phyloP scores from a whole-genome alignment of 108 stramenopile genomes.

The Cyclotella atomus region DNA sequence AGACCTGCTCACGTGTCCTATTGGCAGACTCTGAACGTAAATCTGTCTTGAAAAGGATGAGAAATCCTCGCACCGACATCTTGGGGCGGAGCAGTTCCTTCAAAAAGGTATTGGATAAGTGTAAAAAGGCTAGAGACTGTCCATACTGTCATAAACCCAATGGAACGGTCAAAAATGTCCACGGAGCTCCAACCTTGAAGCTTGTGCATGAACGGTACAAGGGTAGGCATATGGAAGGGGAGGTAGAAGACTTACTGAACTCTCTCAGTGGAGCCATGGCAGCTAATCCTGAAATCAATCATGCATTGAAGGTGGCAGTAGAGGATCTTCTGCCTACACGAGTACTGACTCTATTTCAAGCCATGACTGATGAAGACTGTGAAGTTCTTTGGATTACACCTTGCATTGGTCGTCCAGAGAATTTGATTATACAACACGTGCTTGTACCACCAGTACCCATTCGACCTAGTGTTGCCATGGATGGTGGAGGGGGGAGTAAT shows the following conservation, averaged over 20 bases:
- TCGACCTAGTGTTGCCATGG: constrained; percentile 98
- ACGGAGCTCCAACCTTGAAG: constrained; percentile 91
- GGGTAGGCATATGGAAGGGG: constrained; percentile 77
- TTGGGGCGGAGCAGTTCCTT: constrained; percentile 70
- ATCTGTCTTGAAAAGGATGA: constrained; percentile 72
- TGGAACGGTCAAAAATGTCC: constrained; percentile 95
- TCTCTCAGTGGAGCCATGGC: constrained; percentile 65
- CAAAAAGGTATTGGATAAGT: constrained; percentile 91
- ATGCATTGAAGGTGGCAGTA: constrained; percentile 53
- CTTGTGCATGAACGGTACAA: constrained; percentile 94
- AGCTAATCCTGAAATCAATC: constrained; percentile 75
- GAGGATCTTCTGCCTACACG: constrained; percentile 82
- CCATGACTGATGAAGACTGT: constrained; percentile 94
- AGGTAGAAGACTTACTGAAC: constrained; percentile 68
- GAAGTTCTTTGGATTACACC: constrained; percentile 94
- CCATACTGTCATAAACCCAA: constrained; percentile 89
- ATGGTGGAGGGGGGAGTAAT: constrained; percentile 94
- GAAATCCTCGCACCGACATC: constrained; percentile 82
- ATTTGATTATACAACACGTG: constrained; percentile 90
- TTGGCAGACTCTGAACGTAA: constrained; percentile 74
- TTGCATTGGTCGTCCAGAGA: constrained; percentile 92
- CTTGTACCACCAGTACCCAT: constrained; percentile 99
- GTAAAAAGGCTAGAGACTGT: constrained; percentile 91
- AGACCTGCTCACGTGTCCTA: constrained; percentile 93
- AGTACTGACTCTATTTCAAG: constrained; percentile 86